Evolutionary conservation across 257 asterid species (phyloP), one percentile per base, ranked within the genome.

Genomic region (Ehretia macrophylla): DNA sequence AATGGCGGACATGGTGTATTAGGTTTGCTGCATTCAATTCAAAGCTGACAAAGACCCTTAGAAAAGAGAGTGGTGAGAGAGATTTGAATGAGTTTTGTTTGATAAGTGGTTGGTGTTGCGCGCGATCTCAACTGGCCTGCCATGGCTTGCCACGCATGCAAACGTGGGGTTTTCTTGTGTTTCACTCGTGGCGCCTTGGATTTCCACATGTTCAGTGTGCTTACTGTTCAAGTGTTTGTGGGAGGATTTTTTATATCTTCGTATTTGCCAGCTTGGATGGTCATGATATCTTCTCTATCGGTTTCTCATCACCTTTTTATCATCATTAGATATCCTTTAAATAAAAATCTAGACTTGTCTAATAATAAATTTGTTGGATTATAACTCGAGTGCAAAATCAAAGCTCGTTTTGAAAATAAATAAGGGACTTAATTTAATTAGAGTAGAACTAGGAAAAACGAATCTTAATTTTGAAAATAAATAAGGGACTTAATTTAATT

Each of bases 1-100:
- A 78, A 84, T 81, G 79, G 96, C 75, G 85, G 86, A 71, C 98
- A 92, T 92, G 82, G 76, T 76, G 20, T 11, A n/a, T n/a, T n/a
- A 10, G 18, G 20, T 32, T 8, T 23, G 44, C 38, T 0, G 5
- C 42, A 12, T 46, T 42, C 11, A 38, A 46, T 47, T 57, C 71
- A 61, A 39, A 49, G 51, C 11, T 32, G 71, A 55, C 66, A 47
- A 50, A 44, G 61, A 39, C 65, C 6, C 35, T 11, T 12, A 22
- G 44, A 2, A 47, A 19, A 55, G 51, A 13, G 64, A 64, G 51
- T 53, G 45, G 63, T 51, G 64, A 46, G 59, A 32, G 61, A 70
- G 32, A 63, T 56, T 63, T 37, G 23, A 22, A 10, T 21, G 58
- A 20, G 14, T 59, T 70, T 77, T 72, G 39, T 64, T 32, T 72